Base-by-base conservation (phyloP, 75 land plant genomes). In the Picea sitchensis region DNA sequence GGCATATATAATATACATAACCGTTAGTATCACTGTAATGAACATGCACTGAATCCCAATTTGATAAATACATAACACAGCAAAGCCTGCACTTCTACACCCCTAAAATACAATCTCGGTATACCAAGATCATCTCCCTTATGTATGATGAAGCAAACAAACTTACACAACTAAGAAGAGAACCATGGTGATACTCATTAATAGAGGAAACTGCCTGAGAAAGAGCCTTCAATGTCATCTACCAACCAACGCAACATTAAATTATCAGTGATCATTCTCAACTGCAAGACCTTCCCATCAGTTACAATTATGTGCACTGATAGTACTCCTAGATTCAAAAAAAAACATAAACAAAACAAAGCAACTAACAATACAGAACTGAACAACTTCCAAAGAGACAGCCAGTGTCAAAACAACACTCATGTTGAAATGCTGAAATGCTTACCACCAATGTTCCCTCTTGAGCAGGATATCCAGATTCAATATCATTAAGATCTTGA, bases 201-300 rank as follows among this genome's bases (percentile, higher is more conserved):
- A 94, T 78, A 65, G 62, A 85, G 11, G 84, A 84, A 54, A 92
- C 95, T 47, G 87, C 86, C 63, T 85, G 88, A 44, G 95, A 88
- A 23, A 94, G 87, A 1, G 91, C 96, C 80, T 73, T 88, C 38
- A 92, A 76, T 21, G 88, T 78, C 58, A 83, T 79, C 92, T 90
- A 82, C 21, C 54, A 44, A 44, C 12, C 74, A n/a, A n/a, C 41
- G n/a, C 23, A 67, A 20, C 5, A 44, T 8, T 20, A 44, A n/a
- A 8, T n/a, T 20, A 44, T 44, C 23, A 44, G 51, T 71, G 74
- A 44, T 18, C 5, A 4, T 4, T 41, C 5, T 4, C 44, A 30
- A 41, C 54, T 41, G 23, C 12, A 71, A 8, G 3, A 21, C 4
- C 20, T 44, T 17, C 17, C 34, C 34, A 69, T 8, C 41, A n/a